Conservation (phyloP, 352 stramenopile genomes). For the Phytopythium delawarense region DNA sequence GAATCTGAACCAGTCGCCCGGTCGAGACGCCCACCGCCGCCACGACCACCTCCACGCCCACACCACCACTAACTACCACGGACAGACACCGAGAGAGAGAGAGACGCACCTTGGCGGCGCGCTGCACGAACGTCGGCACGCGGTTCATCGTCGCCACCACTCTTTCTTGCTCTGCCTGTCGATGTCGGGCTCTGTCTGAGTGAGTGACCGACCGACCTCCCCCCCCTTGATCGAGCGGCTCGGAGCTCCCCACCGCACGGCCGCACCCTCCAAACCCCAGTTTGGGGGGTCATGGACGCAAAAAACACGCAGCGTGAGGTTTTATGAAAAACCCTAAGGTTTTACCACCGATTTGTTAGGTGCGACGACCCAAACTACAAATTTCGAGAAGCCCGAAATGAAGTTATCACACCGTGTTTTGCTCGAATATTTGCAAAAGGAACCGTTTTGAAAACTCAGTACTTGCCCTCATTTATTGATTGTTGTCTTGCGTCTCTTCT, state of each 20-base stretch:
- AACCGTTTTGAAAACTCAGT: too few relatives aligned
- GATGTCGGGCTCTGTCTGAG: conserved; percentile 2
- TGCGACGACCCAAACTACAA: not conserved
- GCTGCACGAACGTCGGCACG: conserved; percentile 63
- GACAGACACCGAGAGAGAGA: not conserved
- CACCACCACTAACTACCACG: not conserved
- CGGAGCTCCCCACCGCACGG: not conserved
- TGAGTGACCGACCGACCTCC: not conserved
- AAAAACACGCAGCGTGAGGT: conserved; percentile 6
- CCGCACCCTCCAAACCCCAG: conserved; percentile 8
- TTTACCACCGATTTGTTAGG: conserved; percentile 9
- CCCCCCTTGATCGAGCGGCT: conserved; percentile 3
- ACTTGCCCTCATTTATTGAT: too few relatives aligned
- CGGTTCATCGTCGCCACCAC: conserved; percentile 69
- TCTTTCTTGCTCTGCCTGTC: conserved; percentile 35
- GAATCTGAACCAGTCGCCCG: not conserved
- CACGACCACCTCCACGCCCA: not conserved
- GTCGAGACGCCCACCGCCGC: not conserved
- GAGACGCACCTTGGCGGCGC: conserved; percentile 62
- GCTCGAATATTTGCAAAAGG: too few relatives aligned
- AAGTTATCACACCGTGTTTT: too few relatives aligned
- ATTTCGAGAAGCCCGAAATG: too few relatives aligned
- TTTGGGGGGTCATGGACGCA: not conserved
- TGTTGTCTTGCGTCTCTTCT: too few relatives aligned
- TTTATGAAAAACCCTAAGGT: conserved; percentile 14